phyloP scores from a whole-genome alignment of 495 filamentous ascomycete genomes.

The Aspergillus mulundensis region DNA sequence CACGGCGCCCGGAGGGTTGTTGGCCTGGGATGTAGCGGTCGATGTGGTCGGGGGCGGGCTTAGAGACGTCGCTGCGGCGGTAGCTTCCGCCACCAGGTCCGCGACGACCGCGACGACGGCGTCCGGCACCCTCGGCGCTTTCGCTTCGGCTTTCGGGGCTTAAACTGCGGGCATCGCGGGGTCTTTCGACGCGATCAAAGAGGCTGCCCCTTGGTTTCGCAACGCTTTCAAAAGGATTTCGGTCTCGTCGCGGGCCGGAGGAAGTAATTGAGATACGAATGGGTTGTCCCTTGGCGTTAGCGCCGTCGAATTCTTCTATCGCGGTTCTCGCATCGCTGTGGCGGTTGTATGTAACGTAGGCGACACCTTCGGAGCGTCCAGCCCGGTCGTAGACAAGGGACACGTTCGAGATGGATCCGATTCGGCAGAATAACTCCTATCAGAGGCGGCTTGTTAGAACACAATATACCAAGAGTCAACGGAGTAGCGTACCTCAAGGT shows the following conservation, averaged over 20 bases:
- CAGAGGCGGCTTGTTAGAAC: not conserved
- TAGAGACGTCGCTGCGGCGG: conserved; percentile 62
- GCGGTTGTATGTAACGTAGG: conserved; percentile 75
- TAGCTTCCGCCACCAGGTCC: conserved; percentile 26
- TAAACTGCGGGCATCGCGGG: conserved; percentile 35
- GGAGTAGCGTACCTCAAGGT: conserved; percentile 63
- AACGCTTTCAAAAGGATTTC: conserved; percentile 52
- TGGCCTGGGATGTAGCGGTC: conserved; percentile 80
- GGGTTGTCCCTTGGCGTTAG: conserved; percentile 89
- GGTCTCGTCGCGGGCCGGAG: conserved; percentile 47
- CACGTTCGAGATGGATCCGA: conserved; percentile 67
- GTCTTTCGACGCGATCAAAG: conserved; percentile 67
- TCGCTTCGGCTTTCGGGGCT: conserved; percentile 35
- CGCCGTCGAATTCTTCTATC: conserved; percentile 78
- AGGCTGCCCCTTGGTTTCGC: conserved; percentile 64
- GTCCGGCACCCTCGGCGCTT: conserved; percentile 21
- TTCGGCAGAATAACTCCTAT: conserved; percentile 76
- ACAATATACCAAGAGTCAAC: not conserved
- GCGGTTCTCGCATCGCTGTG: conserved; percentile 67
- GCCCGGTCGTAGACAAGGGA: conserved; percentile 82
- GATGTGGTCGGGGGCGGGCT: conserved; percentile 65
- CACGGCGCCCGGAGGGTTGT: conserved; percentile 33
- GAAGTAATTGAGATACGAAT: conserved; percentile 74
- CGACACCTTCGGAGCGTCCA: conserved; percentile 82
- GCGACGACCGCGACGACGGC: conserved; percentile 44